Conservation (phyloP, 2,329 filamentous ascomycete genomes). For the Fusarium torreyae region DNA sequence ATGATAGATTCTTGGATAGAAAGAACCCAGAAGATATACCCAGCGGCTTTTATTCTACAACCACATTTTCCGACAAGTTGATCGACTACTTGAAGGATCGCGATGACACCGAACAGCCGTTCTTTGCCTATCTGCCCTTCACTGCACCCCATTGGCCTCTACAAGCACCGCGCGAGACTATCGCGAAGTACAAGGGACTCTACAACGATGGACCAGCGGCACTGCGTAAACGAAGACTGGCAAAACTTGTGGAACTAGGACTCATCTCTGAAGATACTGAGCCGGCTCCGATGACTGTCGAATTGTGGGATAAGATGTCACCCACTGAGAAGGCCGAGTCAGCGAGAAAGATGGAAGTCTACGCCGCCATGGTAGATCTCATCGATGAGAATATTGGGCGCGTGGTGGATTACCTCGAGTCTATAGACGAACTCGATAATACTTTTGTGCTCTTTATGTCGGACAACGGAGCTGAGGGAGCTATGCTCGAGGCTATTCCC, state of each 20-base stretch:
- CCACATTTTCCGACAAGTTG: constrained; percentile 67
- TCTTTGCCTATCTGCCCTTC: constrained; percentile 58
- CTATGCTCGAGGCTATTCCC: constrained; percentile 67
- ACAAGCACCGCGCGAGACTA: constrained; percentile 69
- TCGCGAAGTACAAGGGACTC: constrained; percentile 70
- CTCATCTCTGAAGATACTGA: constrained; percentile 54
- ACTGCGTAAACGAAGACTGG: constrained; percentile 60
- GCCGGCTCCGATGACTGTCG: constrained; percentile 34
- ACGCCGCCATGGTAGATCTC: constrained; percentile 70
- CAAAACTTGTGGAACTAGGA: constrained; percentile 59
- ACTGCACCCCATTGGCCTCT: constrained; percentile 76
- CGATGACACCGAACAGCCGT: constrained; percentile 45
- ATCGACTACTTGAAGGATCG: constrained; percentile 62
- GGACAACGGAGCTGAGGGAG: constrained; percentile 14
- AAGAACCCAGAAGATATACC: constrained; percentile 56
- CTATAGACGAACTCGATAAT: constrained; percentile 6
- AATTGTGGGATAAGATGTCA: constrained; percentile 23
- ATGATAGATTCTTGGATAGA: constrained; percentile 56
- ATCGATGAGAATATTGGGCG: constrained; percentile 69
- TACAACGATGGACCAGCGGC: constrained; percentile 70
- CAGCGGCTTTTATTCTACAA: constrained; percentile 67
- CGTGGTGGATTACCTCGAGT: constrained; percentile 64
- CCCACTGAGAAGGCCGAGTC: constrained; percentile 31
- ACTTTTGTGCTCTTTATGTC: constrained; percentile 21
- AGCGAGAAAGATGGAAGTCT: constrained; percentile 60